Evolutionary conservation across 768 basidiomycete genomes (phyloP).

Genomic region (Aureoboletus auriporus): DNA sequence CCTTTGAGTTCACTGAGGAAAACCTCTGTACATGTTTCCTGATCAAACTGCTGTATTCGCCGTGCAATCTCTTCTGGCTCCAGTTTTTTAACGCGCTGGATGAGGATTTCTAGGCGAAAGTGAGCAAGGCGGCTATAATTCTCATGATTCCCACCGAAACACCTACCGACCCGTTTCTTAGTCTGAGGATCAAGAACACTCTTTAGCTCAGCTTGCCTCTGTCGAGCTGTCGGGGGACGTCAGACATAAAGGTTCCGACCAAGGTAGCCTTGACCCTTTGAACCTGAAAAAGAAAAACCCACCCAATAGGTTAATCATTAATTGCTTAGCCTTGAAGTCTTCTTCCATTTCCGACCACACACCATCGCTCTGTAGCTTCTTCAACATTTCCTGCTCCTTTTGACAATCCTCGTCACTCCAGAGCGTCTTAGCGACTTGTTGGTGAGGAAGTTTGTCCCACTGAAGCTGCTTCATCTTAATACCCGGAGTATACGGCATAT

Average conservation of each 20-base stretch:
- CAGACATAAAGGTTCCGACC: conserved; percentile 1
- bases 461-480: conserved; percentile 97
- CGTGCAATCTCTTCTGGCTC: conserved; percentile 84
- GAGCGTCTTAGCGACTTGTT: conserved; percentile 78
- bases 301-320: conserved; percentile 90
- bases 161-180: conserved; percentile 89
- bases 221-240: conserved; percentile 50
- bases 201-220: conserved; percentile 84
- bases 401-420: conserved; percentile 69
- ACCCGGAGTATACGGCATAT: conserved; percentile 76
- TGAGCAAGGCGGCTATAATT: background rate
- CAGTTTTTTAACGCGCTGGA: conserved; percentile 79
- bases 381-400: conserved; percentile 76
- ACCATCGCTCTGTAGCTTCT: conserved; percentile 78
- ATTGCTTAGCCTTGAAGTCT: conserved; percentile 94
- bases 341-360: conserved; percentile 97
- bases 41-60: conserved; percentile 84
- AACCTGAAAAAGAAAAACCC: conserved; percentile 12
- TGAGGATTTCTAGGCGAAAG: conserved; percentile 71
- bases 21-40: conserved; percentile 78
- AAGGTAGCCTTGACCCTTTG: background rate
- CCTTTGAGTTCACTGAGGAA: conserved; percentile 88
- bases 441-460: conserved; percentile 97
- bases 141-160: background rate
- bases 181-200: conserved; percentile 90